phyloP scores from a whole-genome alignment of 1,284 basidiomycete species.

The Boletus mariae region DNA sequence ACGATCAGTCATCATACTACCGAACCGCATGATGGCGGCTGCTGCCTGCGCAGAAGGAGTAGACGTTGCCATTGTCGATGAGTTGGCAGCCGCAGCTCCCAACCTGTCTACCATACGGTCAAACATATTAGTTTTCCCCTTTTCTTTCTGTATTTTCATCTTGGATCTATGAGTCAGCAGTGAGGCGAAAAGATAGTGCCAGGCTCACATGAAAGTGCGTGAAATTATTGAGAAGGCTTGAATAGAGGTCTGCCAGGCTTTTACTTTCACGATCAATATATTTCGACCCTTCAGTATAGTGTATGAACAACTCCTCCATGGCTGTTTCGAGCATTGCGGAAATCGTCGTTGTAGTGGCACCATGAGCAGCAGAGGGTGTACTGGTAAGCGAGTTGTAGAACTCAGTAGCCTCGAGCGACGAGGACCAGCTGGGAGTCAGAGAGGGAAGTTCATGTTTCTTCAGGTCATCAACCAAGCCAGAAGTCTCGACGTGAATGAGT shows the following conservation, averaged over 20 bases:
- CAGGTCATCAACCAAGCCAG: constrained; percentile 84
- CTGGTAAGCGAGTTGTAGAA: constrained; percentile 54
- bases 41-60: constrained; percentile 77
- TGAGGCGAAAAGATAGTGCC: constrained; percentile 5
- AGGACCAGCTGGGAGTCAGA: constrained; percentile 49
- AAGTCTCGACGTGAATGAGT: constrained; percentile 80
- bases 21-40: constrained; percentile 77
- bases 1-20: constrained; percentile 62
- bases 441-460: constrained; percentile 87
- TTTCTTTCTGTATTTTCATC: constrained; percentile 63
- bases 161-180: constrained; percentile 30
- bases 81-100: constrained; percentile 70
- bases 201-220: constrained; percentile 83
- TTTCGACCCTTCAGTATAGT: constrained; percentile 87
- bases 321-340: constrained; percentile 89
- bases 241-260: constrained; percentile 82
- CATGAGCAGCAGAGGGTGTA: constrained; percentile 38
- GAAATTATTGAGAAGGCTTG: constrained; percentile 71
- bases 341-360: constrained; percentile 49
- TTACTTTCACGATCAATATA: constrained; percentile 93
- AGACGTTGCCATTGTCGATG: constrained; percentile 52
- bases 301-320: constrained; percentile 95
- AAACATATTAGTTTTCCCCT: constrained; percentile 83
- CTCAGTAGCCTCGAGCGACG: constrained; percentile 54
- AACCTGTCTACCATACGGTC: constrained; percentile 93